phyloP scores from a whole-genome alignment of 176 grass and related monocot species.

The Alopecurus myosuroides region DNA sequence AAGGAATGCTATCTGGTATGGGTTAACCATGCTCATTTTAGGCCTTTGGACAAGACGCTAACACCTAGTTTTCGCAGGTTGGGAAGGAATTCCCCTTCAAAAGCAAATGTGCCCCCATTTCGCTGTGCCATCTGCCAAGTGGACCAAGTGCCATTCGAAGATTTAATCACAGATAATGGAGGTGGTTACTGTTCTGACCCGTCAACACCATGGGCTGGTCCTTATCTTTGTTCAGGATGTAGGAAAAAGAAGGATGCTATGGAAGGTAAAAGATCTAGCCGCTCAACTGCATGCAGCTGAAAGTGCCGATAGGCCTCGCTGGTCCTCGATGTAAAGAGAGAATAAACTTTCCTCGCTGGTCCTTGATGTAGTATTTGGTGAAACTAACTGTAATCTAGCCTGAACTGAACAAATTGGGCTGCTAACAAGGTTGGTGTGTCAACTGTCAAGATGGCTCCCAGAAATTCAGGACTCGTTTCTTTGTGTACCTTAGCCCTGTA shows the following conservation, averaged over 20 bases:
- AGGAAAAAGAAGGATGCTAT: conserved; percentile 97
- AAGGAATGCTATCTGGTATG: background rate
- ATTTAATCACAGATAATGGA: conserved; percentile 47
- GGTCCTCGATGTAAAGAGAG: conserved; percentile 39
- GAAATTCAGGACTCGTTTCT: conserved; percentile 16
- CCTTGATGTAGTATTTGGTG: conserved; percentile 34
- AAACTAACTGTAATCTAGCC: conserved; percentile 43
- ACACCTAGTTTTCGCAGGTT: conserved; percentile 49
- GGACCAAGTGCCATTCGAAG: conserved; percentile 51
- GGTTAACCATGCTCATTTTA: background rate
- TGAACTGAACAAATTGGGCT: conserved; percentile 22
- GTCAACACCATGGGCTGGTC: conserved; percentile 50
- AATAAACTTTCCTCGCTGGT: conserved; percentile 29
- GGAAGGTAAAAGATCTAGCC: conserved; percentile 83
- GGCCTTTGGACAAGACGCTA: background rate
- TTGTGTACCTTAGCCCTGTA: conserved; percentile 29
- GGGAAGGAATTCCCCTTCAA: conserved; percentile 44
- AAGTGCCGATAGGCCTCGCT: background rate
- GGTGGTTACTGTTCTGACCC: conserved; percentile 39
- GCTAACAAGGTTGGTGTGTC: conserved; percentile 30
- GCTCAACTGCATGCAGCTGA: conserved; percentile 41
- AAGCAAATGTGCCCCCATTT: conserved; percentile 49
- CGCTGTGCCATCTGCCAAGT: conserved; percentile 86
- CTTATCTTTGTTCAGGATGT: conserved; percentile 85
- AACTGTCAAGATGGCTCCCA: conserved; percentile 15